phyloP scores from a whole-genome alignment of 2,329 filamentous ascomycete genomes.

The Tetracladium maxilliforme region DNA sequence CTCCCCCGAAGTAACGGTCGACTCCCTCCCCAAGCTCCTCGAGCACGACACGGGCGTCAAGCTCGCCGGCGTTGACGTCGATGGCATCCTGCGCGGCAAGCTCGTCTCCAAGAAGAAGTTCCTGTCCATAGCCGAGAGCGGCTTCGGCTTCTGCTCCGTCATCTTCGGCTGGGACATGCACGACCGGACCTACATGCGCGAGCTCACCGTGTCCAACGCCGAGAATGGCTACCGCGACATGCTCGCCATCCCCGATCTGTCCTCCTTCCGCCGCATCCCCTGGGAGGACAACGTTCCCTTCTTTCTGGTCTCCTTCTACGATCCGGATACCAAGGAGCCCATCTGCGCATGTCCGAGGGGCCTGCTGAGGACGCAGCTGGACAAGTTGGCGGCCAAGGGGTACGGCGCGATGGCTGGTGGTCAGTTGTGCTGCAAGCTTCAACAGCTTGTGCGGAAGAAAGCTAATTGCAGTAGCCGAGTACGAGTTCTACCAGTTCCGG shows the following conservation, averaged over 20 bases:
- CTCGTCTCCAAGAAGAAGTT: constrained; percentile 90
- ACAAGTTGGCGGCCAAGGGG: constrained; percentile 52
- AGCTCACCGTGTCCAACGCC: constrained; percentile 77
- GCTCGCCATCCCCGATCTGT: constrained; percentile 66
- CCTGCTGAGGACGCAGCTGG: constrained; percentile 51
- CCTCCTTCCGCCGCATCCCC: constrained; percentile 67
- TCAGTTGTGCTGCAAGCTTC: too few species aligned
- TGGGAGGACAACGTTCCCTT: constrained; percentile 84
- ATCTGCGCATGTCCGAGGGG: constrained; percentile 70
- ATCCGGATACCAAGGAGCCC: constrained; percentile 60
- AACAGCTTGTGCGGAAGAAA: constrained; percentile 1
- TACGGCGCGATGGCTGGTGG: constrained; percentile 81
- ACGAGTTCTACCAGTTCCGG: constrained; percentile 86
- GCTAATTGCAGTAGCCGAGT: constrained; percentile 51
- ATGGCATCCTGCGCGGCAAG: constrained; percentile 79
- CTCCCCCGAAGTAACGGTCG: constrained; percentile 45
- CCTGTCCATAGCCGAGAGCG: constrained; percentile 61
- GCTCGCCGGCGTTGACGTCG: constrained; percentile 74
- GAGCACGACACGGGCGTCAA: constrained; percentile 67
- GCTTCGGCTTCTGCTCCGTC: constrained; percentile 89
- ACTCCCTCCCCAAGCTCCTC: constrained; percentile 52
- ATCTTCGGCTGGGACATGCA: constrained; percentile 98
- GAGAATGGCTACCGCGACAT: constrained; percentile 83
- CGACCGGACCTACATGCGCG: constrained; percentile 74
- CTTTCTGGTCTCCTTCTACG: constrained; percentile 71